Evolutionary conservation across 2,329 filamentous ascomycete species (phyloP), one percentile per base, ranked within the genome.

Genomic region (Cladorrhinum sp.): DNA sequence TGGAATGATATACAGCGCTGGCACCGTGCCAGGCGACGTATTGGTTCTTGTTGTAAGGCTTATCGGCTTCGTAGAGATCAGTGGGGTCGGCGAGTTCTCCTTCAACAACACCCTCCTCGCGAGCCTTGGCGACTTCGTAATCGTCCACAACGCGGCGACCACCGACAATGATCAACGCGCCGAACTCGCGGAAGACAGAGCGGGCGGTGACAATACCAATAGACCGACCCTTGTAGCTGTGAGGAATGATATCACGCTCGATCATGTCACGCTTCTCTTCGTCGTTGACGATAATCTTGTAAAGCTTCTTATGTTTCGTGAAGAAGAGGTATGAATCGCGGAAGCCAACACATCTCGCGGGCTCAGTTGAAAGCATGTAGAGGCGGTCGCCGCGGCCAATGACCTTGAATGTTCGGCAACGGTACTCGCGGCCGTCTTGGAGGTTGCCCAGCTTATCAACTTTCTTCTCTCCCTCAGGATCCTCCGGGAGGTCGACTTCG

Each of bases 11-110:
- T 23, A 99, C 95, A 41, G 91, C 88, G 73, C 93, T 98, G 52
- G 95, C 95, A 54, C 95, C 95, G 73, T 96, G 93, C 95, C 95
- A 99, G 25, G 95, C 95, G 25, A 99, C 95, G 71, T 97, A 99
- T 74, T 97, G 93, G 72, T 99, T 99, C 77, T 93, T 92, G 80
- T 99, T 97, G 81, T 99, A 99, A n/a, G 87, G 82, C 72, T 96
- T 89, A 41, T 89, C 90, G 8, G 84, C 83, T 24, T 92, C 84
- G 48, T 93, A 83, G 62, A 82, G 83, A 74, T 99, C 95, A 62
- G 92, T 89, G 0, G 93, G 93, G 70, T 98, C 95, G 18, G 93
- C 95, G 23, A 98, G 73, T 72, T 96, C 92, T 65, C 95, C 95
- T 73, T 97, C 93, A 2, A 91, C 83, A 24, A 87, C 87, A 22